Percentiles rank a stretch among this genome's conserved stretches.
Evolutionary conservation across 176 grass and related monocot genomes (phyloP).

Genomic region (Musa troglodytarum): DNA sequence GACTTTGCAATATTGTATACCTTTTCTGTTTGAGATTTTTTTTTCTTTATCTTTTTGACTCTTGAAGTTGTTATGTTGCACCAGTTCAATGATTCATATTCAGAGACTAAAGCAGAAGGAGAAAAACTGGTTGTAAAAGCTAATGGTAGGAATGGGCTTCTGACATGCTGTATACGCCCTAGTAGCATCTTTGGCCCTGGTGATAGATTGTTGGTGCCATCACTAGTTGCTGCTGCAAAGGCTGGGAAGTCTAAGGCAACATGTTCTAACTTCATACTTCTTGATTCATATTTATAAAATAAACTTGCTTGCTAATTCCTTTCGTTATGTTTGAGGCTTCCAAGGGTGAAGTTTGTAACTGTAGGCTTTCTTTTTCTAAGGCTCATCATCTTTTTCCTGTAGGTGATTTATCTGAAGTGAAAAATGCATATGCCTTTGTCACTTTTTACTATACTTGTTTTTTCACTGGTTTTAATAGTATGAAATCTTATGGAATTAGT

Average conservation of each 20-base stretch:
- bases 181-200: slow-evolving; percentile 99
- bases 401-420: not conserved
- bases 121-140: slow-evolving; percentile 84
- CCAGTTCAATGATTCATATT: slow-evolving; percentile 99
- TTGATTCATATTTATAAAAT: not conserved
- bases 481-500: too few relatives aligned
- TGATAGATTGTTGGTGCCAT: slow-evolving; percentile 90
- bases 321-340: not conserved
- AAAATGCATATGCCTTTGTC: too few relatives aligned
- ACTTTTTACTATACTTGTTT: too few relatives aligned
- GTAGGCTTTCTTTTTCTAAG: not conserved
- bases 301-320: not conserved
- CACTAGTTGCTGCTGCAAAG: slow-evolving; percentile 76
- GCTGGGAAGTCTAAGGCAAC: slow-evolving; percentile 90
- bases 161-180: slow-evolving; percentile 94
- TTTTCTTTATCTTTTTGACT: slow-evolving; percentile 25
- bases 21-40: not conserved
- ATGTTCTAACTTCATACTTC: slow-evolving; percentile 13
- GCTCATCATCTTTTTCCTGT: not conserved
- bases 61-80: slow-evolving; percentile 33
- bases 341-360: not conserved
- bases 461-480: too few relatives aligned
- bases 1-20: slow-evolving; percentile 6
- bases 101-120: slow-evolving; percentile 96
- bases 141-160: slow-evolving; percentile 74